Base-by-base conservation (phyloP, 768 basidiomycete genomes). In the Amanita polypyramis region DNA sequence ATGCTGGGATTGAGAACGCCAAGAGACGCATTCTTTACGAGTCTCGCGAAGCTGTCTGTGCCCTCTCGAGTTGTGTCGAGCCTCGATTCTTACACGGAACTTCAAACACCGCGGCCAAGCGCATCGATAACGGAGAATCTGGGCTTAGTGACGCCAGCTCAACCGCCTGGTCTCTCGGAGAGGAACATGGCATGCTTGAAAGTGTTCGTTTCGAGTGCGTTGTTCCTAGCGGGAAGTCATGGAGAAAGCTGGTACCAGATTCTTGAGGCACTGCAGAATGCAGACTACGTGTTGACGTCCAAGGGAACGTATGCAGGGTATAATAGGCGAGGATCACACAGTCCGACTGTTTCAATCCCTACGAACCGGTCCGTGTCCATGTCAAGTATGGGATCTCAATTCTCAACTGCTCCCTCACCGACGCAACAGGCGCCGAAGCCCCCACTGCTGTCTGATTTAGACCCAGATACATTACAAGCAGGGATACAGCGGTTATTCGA, bases 181-280 rank as follows among this genome's bases (percentile, higher is more conserved):
- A 73, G 93, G 23, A 99, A 99, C 57, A 70, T 96, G 54, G 85
- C 89, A 0, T 98, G 95, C 61, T 65, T 97, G 45, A 90, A 90
- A 54, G 83, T 88, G 1, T 68, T 93, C 47, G 70, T 96, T 6
- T 72, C 77, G 0, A 82, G 83, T 52, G 81, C 87, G 1, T 65
- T 89, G 21, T 87, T 87, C 60, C 72, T 97, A 7, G 86, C 90
- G 0, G 88, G 87, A 0, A 85, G 82, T 49, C 74, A 96, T 5
- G 91, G 83, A n/a, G 76, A 82, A 50, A 90, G 85, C 51, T 98
- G 95, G 95, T 95, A 89, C 61, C 75, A 83, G 38, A 76, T 97
- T 7, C 70, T 98, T 45, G 94, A 97, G 58, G 80, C 85, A 1
- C 65, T 98, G 19, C 95, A 97, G 65, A 97, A 93, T 54, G 94